Percentiles rank a stretch among this genome's conserved stretches.
phyloP scores from a whole-genome alignment of 2,329 filamentous ascomycete species.

The Colletotrichum coccodes region DNA sequence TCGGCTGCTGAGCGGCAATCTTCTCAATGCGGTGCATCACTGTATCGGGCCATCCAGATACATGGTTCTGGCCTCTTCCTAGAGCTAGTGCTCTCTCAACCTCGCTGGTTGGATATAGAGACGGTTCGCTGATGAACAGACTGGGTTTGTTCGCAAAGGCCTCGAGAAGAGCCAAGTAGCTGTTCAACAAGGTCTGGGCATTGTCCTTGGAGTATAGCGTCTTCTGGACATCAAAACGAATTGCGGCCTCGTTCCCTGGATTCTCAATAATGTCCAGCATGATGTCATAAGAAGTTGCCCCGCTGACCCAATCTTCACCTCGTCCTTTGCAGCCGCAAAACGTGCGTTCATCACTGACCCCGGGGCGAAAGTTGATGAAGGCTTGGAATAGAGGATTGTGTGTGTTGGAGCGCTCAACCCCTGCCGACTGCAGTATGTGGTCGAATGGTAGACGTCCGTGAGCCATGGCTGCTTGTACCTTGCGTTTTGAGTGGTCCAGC shows the following conservation, averaged over 20 bases:
- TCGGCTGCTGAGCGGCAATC: no score
- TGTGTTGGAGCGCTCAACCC: slow-evolving; percentile 47
- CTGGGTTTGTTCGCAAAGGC: no score
- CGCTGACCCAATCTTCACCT: no score
- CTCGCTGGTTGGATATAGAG: no score
- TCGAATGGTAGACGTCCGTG: slow-evolving; percentile 60
- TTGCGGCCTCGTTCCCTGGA: neutral
- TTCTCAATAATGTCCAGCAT: slow-evolving; percentile 1
- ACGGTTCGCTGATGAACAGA: no score
- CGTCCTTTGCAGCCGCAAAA: neutral
- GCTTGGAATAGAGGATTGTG: slow-evolving; percentile 61
- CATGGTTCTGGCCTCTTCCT: no score
- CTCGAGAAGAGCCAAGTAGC: no score
- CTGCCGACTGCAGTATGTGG: slow-evolving; percentile 54
- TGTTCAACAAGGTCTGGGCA: neutral
- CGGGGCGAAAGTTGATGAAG: slow-evolving; percentile 44
- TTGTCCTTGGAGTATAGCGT: neutral
- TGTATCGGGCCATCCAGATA: no score
- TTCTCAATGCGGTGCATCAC: no score
- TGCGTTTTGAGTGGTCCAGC: neutral
- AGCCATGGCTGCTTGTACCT: slow-evolving; percentile 45
- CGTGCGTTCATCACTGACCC: slow-evolving; percentile 1
- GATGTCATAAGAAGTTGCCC: slow-evolving; percentile 3
- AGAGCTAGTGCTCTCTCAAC: no score
- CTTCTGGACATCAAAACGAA: no score